Evolutionary conservation across 2,329 filamentous ascomycete genomes (phyloP), one percentile per base, ranked within the genome.

Genomic region (Monilinia vaccinii-corymbosi): DNA sequence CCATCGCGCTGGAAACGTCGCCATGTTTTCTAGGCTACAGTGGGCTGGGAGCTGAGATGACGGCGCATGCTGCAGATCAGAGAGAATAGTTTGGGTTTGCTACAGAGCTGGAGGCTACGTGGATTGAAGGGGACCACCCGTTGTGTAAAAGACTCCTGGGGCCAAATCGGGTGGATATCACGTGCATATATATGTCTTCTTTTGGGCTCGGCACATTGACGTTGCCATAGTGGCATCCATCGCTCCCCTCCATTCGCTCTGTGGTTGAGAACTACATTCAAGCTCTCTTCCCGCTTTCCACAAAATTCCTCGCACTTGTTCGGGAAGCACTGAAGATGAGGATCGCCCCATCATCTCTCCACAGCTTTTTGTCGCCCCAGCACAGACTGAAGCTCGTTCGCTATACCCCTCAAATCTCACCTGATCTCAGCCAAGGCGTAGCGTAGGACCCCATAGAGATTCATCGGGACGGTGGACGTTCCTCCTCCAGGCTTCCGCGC

Each of bases 401-500:
- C 47, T 60, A 60, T 40, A 55, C 31, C 28, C 57, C 57, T 3
- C 21, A 25, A 1, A 38, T 23, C 42, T 55, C 48, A 36, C n/a
- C 38, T 21, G 36, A 38, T 21, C 40, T 55, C 4, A 38, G 38
- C 38, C 57, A 60, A 47, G 57, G 57, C n/a, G 57, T 55, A 10
- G 57, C n/a, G 57, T 55, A 10, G 57, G 57, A 2, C 49, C 57
- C 4, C 49, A 60, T 14, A 60, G 55, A 55, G 57, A 60, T 40
- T 60, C 57, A 32, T 60, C 57, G 16, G 57, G 57, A 53, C 55
- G 49, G 57, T 60, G 40, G 57, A 60, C 57, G 2, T 60, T 60
- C 6, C 49, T 60, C 9, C 49, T 60, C 1, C 57, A 60, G 47
- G 57, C 57, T 10, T 60, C 57, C 8, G 32, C 57, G 8, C 57